Conservation (phyloP, 2,329 filamentous ascomycete genomes). For the Talaromyces marneffei region DNA sequence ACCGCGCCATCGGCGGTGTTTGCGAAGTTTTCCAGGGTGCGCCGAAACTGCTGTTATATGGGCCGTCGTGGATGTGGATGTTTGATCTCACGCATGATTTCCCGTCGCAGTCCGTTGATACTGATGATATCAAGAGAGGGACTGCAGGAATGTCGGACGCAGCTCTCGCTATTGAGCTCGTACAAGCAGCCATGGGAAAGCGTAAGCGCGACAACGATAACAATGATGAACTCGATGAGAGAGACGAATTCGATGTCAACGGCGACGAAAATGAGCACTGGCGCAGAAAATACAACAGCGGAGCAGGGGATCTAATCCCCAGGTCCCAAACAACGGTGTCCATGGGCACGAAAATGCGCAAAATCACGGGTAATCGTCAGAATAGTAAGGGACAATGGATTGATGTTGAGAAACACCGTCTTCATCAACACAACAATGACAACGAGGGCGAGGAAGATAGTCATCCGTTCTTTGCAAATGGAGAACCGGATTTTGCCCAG, state of each 20-base stretch:
- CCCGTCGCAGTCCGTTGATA: slow-evolving; percentile 22
- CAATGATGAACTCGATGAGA: slow-evolving; percentile 3
- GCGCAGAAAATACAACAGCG: slow-evolving; percentile 43
- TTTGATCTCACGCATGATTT: slow-evolving; percentile 75
- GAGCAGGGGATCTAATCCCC: slow-evolving; percentile 51
- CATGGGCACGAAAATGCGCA: slow-evolving; percentile 45
- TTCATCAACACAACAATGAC: slow-evolving; percentile 14
- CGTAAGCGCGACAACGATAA: slow-evolving; percentile 36
- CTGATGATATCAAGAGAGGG: neutral
- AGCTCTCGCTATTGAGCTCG: neutral
- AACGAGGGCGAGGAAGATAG: slow-evolving; percentile 30
- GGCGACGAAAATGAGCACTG: slow-evolving; percentile 35
- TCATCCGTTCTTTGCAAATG: slow-evolving; percentile 22
- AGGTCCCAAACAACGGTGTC: slow-evolving; percentile 40
- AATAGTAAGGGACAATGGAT: slow-evolving; percentile 29
- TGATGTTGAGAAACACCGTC: slow-evolving; percentile 27
- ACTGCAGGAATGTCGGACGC: slow-evolving; percentile 15
- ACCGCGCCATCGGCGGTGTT: slow-evolving; percentile 74
- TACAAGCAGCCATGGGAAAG: slow-evolving; percentile 22
- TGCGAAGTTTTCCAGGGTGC: slow-evolving; percentile 62
- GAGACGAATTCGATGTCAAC: slow-evolving; percentile 24
- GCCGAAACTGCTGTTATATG: slow-evolving; percentile 81
- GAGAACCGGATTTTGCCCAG: slow-evolving; percentile 29
- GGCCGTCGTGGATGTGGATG: slow-evolving; percentile 83
- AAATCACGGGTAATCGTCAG: slow-evolving; percentile 38